phyloP scores from a whole-genome alignment of 352 stramenopile species.

The Lagenidium sp. region DNA sequence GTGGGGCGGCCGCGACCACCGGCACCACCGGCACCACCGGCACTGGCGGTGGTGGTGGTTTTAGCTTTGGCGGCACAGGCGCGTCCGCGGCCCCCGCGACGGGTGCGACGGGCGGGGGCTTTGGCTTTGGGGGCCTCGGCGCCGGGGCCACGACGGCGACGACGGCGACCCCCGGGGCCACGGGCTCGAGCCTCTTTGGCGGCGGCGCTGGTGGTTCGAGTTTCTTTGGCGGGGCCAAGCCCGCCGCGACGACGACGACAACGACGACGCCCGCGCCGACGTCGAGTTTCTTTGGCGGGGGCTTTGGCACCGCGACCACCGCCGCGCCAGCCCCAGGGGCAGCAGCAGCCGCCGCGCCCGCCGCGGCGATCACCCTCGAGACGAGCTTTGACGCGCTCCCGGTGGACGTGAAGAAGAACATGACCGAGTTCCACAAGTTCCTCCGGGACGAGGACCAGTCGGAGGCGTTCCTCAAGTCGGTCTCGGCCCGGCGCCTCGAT shows the following conservation, averaged over 20 bases:
- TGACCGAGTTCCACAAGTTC: constrained; percentile 65
- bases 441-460: constrained; percentile 65
- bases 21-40: constrained; percentile 1
- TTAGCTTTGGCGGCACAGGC: constrained; percentile 9
- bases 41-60: constrained; percentile 4
- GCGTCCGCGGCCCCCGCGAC: neutral
- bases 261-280: constrained; percentile 5
- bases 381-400: constrained; percentile 64
- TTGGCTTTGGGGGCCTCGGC: neutral
- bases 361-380: constrained; percentile 54
- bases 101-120: neutral
- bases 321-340: constrained; percentile 4
- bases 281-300: constrained; percentile 15
- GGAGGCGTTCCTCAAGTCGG: constrained; percentile 64
- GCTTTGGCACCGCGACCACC: constrained; percentile 2
- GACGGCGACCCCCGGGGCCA: constrained; percentile 7
- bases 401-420: constrained; percentile 66
- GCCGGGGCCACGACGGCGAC: neutral
- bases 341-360: constrained; percentile 7
- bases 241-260: constrained; percentile 12
- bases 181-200: constrained; percentile 12
- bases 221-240: constrained; percentile 16
- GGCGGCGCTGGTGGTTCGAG: constrained; percentile 14
- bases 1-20: constrained; percentile 8
- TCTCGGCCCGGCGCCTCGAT: constrained; percentile 47